Evolutionary conservation across 495 filamentous ascomycete genomes (phyloP), one percentile per base, ranked within the genome.

Genomic region (Corynascus novoguineensis): DNA sequence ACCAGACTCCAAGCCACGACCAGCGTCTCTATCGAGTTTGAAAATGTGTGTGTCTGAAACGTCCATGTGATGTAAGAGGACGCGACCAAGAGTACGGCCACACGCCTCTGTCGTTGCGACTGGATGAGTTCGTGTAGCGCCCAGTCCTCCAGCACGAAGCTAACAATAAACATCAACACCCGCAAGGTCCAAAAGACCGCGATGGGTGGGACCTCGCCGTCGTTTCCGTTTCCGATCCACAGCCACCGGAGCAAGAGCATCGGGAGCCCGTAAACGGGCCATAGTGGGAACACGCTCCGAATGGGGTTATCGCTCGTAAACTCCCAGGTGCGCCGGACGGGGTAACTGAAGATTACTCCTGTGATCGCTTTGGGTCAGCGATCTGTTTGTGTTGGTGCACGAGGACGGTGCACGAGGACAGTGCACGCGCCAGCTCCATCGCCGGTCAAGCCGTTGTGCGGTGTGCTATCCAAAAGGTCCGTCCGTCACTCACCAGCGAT

Each of bases 61-160:
- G 95, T 96, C 95, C 93, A 97, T 46, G 93, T 97, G 61, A 97
- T 92, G 73, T 97, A 98, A 22, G 88, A 95, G 15, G 93, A 97
- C 41, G 92, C 92, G 49, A 96, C 84, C 47, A 97, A 73, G 29
- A 91, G 76, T 37, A 93, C 75, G 19, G 89, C 88, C 35, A 82
- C 74, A 60, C 79, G 82, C 54, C 90, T 82, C 63, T 90, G 83
- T 51, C 84, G 81, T 58, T 83, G 82, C 25, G 85, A 86, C 57
- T 83, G 84, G 28, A 95, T 81, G 46, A 97, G 78, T 64, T 98
- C 95, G 75, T 96, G 84, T 51, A 97, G 80, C 12, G 92, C 93
- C 92, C 93, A 96, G 73, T 98, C 93, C 69, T 96, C 92, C 42
- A 98, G 74, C 53, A 97, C 91, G 72, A 98, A 96, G 75, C 90